Evolutionary conservation across 2,329 filamentous ascomycete genomes (phyloP).

Genomic region (Colletotrichum agaves): DNA sequence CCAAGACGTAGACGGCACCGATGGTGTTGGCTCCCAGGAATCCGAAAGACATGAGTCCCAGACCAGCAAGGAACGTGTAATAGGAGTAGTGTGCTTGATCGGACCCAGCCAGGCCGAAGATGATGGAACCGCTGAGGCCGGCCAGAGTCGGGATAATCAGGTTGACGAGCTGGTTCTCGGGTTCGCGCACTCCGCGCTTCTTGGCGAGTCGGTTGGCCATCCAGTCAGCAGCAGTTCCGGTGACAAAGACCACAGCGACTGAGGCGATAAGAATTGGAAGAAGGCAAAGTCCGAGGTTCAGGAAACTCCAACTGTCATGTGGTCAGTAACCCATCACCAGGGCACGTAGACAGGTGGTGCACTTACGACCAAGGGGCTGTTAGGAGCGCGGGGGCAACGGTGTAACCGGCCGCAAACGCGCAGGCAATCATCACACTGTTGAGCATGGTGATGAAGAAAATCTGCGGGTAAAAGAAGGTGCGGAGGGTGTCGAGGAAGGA

Average conservation of each 20-base stretch:
- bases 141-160: conserved; percentile 44
- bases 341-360: neutral
- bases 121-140: conserved; percentile 44
- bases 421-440: conserved; percentile 46
- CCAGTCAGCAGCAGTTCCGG: conserved; percentile 45
- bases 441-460: conserved; percentile 46
- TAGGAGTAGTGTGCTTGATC: conserved; percentile 41
- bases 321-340: neutral
- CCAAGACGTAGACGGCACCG: conserved; percentile 46
- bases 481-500: conserved; percentile 45
- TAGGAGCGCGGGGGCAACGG: conserved; percentile 26
- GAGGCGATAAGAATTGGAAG: conserved; percentile 45
- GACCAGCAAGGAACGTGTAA: conserved; percentile 41
- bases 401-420: conserved; percentile 44
- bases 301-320: conserved; percentile 42
- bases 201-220: conserved; percentile 44
- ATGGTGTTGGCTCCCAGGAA: conserved; percentile 43
- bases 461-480: conserved; percentile 47
- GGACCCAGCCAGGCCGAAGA: conserved; percentile 46
- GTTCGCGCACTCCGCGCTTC: conserved; percentile 43
- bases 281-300: conserved; percentile 43
- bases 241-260: conserved; percentile 45
- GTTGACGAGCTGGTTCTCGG: conserved; percentile 47
- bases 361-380: conserved; percentile 34
- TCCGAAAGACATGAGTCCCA: conserved; percentile 44